phyloP scores from a whole-genome alignment of 148 eudicot genomes.

The Rhododendron ovatum region DNA sequence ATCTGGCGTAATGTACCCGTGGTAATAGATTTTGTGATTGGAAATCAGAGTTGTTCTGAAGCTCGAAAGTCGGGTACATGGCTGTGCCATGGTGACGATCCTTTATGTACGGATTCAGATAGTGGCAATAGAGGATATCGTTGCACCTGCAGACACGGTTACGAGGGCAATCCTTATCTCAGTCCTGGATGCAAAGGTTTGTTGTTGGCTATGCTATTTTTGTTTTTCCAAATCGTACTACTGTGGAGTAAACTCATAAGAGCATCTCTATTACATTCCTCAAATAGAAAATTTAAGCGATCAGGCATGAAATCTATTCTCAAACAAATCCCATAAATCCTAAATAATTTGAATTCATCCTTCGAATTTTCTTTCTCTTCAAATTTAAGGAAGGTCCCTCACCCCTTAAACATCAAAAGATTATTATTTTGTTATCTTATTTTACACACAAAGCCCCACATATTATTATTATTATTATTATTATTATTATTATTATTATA shows the following conservation, averaged over 20 bases:
- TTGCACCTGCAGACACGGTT: conserved; percentile 26
- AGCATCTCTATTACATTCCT: no score
- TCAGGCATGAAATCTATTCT: background rate
- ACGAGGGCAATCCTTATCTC: conserved; percentile 26
- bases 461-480: no score
- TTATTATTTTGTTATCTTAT: no score
- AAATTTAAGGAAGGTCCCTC: no score
- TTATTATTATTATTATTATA: no score
- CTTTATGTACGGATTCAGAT: conserved; percentile 9
- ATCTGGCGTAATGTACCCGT: no score
- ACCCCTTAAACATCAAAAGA: no score
- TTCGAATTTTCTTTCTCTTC: background rate
- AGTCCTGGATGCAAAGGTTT: conserved; percentile 14
- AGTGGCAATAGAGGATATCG: conserved; percentile 20
- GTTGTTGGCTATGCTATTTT: background rate
- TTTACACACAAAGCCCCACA: no score
- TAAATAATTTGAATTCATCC: no score
- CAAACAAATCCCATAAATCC: background rate
- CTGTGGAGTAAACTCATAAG: background rate
- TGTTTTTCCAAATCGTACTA: background rate
- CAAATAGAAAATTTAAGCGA: background rate
- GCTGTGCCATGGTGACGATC: conserved; percentile 19
- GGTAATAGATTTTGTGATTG: no score
- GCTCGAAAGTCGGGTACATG: no score
- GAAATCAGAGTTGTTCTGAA: no score